Conservation (phyloP, 2,329 filamentous ascomycete species). For the Fusarium sp. region DNA sequence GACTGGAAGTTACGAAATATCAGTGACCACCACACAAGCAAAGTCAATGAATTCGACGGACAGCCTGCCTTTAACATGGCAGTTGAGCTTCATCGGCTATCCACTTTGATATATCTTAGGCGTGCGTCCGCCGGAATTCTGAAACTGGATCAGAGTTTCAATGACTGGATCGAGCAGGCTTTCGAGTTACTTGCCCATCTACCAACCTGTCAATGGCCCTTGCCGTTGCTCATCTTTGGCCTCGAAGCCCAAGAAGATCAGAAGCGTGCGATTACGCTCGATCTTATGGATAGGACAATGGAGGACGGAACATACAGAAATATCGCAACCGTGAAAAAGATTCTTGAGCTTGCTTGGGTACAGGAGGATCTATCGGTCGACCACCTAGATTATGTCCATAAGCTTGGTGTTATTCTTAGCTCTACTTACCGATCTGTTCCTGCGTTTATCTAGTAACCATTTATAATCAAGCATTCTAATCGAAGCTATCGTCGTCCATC, state of each 20-base stretch:
- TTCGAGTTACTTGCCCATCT: slow-evolving; percentile 42
- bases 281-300: slow-evolving; percentile 46
- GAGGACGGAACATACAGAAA: slow-evolving; percentile 26
- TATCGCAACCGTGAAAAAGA: slow-evolving; percentile 30
- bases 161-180: slow-evolving; percentile 38
- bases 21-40: rapidly evolving
- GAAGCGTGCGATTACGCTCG: slow-evolving; percentile 26
- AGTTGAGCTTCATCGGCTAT: slow-evolving; percentile 44
- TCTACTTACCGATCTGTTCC: slow-evolving; percentile 16
- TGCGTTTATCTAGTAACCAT: slow-evolving; percentile 5
- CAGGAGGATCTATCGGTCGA: slow-evolving; percentile 48
- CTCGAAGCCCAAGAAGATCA: slow-evolving; percentile 41
- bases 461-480: neutral
- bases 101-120: slow-evolving; percentile 48
- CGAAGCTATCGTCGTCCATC: neutral
- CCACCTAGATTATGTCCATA: slow-evolving; percentile 12
- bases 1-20: slow-evolving; percentile 13
- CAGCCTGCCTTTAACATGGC: neutral
- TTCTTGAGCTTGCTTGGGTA: slow-evolving; percentile 49
- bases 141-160: slow-evolving; percentile 13
- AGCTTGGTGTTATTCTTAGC: slow-evolving; percentile 30
- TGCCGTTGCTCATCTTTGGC: slow-evolving; percentile 42
- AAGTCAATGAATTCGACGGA: rapidly evolving
- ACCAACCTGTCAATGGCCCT: slow-evolving; percentile 33
- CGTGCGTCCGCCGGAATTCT: slow-evolving; percentile 33